phyloP scores from a whole-genome alignment of 2,329 filamentous ascomycete species.

The Pseudogymnoascus sp. region DNA sequence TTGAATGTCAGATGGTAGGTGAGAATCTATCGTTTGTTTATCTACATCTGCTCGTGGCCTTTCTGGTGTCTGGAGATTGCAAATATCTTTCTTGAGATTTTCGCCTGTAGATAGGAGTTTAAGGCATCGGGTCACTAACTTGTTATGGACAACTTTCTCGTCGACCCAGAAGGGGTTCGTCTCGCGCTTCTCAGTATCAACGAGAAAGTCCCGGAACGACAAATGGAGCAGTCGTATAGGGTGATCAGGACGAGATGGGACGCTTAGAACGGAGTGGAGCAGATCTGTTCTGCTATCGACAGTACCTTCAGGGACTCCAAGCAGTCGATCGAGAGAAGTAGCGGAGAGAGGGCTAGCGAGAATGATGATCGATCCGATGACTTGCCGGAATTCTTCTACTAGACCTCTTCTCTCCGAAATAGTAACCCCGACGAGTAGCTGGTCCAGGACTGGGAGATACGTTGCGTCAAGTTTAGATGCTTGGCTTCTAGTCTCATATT shows the following conservation, averaged over 20 bases:
- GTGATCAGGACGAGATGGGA: conserved; percentile 15
- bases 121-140: conserved; percentile 27
- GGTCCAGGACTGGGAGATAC: conserved; percentile 21
- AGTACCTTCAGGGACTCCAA: conserved; percentile 14
- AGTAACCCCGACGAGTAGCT: conserved; percentile 14
- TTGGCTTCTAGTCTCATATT: conserved; percentile 16
- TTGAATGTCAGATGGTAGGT: conserved; percentile 17
- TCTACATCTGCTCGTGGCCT: conserved; percentile 15
- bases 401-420: conserved; percentile 11
- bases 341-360: conserved; percentile 19
- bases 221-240: conserved; percentile 23
- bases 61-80: conserved; percentile 21
- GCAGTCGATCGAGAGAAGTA: conserved; percentile 16
- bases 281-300: conserved; percentile 16
- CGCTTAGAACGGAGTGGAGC: conserved; percentile 23
- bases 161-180: conserved; percentile 26
- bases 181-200: conserved; percentile 14
- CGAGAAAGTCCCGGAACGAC: conserved; percentile 27
- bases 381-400: conserved; percentile 9
- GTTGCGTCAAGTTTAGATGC: conserved; percentile 22
- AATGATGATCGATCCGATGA: conserved; percentile 16
- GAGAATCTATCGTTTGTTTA: conserved; percentile 12
- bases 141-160: conserved; percentile 24
- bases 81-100: conserved; percentile 29
- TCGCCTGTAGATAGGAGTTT: conserved; percentile 24